Base-by-base conservation (phyloP, 1,284 basidiomycete genomes). In the Puccinia coronata region DNA sequence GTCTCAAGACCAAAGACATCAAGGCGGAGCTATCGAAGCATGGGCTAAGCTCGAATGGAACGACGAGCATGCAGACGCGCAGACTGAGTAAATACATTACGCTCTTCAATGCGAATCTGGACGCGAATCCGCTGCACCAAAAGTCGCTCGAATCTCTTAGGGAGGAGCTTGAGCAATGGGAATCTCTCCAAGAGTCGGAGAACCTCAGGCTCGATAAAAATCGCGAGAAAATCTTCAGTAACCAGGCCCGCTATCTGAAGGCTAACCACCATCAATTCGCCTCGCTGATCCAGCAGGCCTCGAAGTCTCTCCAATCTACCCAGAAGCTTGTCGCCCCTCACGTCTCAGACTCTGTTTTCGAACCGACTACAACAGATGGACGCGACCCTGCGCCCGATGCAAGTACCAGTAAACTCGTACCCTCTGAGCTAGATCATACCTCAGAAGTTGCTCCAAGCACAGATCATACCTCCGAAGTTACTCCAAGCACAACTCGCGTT, bases 21-120 rank as follows among this genome's bases (percentile, higher is more conserved):
- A 81, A 74, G 57, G 28, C 57, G 39, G 67, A 63, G 47, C 41
- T 81, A 31, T 53, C 43, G 28, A 71, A 74, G 31, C 70, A 81
- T 41, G 28, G 47, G 28, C 47, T 81, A 31, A 73, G 53, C 18
- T 25, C 47, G 28, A 61, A 74, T 39, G 79, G 79, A 25, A 73
- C 59, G 28, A 47, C 28, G 4, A 49, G n/a, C 20, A 31, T 41
- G 2, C 69, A 72, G 31, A 73, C 39, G 23, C 28, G 71, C 36
- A 36, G 79, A 55, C 25, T 81, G 55, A 63, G 43, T 63, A 57
- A 31, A 41, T 81, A 74, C 25, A 81, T 81, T 5, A 65, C 70
- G 25, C 34, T 73, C 12, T 72, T 63, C 36, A 81, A 81, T 74
- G 79, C 79, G 20, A 81, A 74, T 57, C 28, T 81, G 41, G 79